These are phyloP conservation scores for Elsinoe ampelina DNA, from an alignment of 2,329 filamentous ascomycete species.

Conservation along the genomic window DNA sequence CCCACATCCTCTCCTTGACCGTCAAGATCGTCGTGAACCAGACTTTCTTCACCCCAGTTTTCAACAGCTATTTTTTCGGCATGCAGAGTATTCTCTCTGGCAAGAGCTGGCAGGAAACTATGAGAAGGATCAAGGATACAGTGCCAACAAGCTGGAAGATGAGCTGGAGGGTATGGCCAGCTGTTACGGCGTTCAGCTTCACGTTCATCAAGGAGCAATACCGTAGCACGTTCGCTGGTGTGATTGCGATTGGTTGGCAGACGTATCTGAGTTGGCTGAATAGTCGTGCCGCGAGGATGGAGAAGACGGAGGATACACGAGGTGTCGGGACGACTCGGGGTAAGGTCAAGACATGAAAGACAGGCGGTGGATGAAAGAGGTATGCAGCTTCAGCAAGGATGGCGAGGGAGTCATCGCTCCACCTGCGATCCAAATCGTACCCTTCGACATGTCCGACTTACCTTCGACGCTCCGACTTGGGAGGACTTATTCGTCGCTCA, in stretches of 20 bases:
- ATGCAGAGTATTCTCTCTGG: constrained; percentile 47
- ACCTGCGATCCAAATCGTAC: no score
- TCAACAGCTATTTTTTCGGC: constrained; percentile 45
- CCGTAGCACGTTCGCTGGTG: constrained; percentile 64
- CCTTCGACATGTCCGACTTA: no score
- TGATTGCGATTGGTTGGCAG: constrained; percentile 83
- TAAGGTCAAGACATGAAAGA: constrained; percentile 8
- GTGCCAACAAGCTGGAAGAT: constrained; percentile 70
- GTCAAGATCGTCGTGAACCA: constrained; percentile 78
- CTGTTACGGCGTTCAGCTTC: constrained; percentile 77
- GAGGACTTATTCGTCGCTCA: no score
- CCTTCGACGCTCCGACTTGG: no score
- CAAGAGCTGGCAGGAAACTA: constrained; percentile 52
- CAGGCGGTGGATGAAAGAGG: not conserved
- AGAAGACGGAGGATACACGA: constrained; percentile 19
- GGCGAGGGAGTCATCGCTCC: no score
- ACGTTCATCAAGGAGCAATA: constrained; percentile 73
- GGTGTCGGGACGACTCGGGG: not conserved
- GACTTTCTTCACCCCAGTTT: constrained; percentile 62
- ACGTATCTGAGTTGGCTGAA: constrained; percentile 80
- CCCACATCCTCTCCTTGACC: constrained; percentile 58
- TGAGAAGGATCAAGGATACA: constrained; percentile 62
- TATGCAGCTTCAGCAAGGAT: no score
- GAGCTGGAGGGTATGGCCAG: constrained; percentile 80
- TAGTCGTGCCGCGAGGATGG: constrained; percentile 57